Evolutionary conservation across 2,329 filamentous ascomycete species (phyloP).

Genomic region (Clonostachys chloroleuca): DNA sequence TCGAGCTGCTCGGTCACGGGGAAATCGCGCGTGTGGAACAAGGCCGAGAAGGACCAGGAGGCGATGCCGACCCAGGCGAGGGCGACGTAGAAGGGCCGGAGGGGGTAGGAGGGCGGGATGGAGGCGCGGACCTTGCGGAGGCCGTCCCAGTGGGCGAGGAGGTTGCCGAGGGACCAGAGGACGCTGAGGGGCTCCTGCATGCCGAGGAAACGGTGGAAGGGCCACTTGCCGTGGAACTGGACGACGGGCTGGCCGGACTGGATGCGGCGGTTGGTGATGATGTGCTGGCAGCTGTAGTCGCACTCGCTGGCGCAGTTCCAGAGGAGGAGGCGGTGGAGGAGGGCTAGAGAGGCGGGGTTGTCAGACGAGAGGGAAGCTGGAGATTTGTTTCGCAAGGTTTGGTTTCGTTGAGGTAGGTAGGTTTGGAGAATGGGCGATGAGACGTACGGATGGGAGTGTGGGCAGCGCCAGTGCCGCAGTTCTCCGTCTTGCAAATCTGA

Average conservation of each 20-base stretch:
- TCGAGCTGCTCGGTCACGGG: conserved; percentile 84
- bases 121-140: conserved; percentile 63
- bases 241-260: conserved; percentile 63
- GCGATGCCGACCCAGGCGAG: conserved; percentile 79
- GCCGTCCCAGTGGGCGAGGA: conserved; percentile 77
- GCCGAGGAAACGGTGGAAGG: conserved; percentile 84
- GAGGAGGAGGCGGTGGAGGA: conserved; percentile 80
- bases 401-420: conserved; percentile 5
- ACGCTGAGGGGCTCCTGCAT: conserved; percentile 95
- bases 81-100: conserved; percentile 74
- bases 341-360: conserved; percentile 45
- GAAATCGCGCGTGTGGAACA: conserved; percentile 93
- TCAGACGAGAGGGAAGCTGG: neutral
- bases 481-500: conserved; percentile 75
- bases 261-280: conserved; percentile 72
- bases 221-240: conserved; percentile 99
- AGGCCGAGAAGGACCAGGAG: conserved; percentile 82
- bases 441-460: conserved; percentile 66
- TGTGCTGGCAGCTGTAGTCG: conserved; percentile 96
- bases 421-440: neutral
- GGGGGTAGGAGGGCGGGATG: conserved; percentile 68
- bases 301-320: conserved; percentile 94
- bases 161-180: conserved; percentile 89
- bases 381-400: conserved; percentile 1
- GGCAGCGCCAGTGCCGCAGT: conserved; percentile 62